Evolutionary conservation across 1,284 basidiomycete genomes (phyloP).

Genomic region (Ustilago curta): DNA sequence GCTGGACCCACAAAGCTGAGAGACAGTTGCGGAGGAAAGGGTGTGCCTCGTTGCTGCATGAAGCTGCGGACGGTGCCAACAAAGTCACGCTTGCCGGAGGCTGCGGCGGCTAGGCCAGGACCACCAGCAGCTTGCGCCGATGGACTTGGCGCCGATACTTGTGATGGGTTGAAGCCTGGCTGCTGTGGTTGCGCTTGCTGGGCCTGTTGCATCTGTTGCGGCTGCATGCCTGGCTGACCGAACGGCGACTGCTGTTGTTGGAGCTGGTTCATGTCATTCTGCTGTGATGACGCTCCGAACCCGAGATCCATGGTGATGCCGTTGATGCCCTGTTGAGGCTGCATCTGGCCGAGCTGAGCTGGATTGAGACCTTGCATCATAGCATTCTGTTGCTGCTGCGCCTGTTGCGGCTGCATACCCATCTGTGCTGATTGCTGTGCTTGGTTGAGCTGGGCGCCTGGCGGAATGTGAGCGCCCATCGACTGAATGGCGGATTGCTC

Average conservation of each 20-base stretch:
- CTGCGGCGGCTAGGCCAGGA: constrained; percentile 12
- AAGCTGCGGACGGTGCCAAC: constrained; percentile 59
- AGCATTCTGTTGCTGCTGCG: constrained; percentile 22
- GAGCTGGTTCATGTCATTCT: constrained; percentile 21
- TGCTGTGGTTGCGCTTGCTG: constrained; percentile 37
- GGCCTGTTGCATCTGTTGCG: constrained; percentile 26
- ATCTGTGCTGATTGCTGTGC: constrained; percentile 33
- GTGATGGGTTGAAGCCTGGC: constrained; percentile 28
- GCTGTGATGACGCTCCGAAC: constrained; percentile 22
- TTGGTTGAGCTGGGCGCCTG: constrained; percentile 40
- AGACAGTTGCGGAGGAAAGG: constrained; percentile 47
- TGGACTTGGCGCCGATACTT: constrained; percentile 27
- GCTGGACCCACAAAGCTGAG: constrained; percentile 60
- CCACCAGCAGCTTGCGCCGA: constrained; percentile 19
- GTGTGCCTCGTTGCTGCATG: constrained; percentile 58
- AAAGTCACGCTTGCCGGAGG: constrained; percentile 52
- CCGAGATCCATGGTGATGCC: constrained; percentile 30
- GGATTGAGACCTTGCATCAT: constrained; percentile 34
- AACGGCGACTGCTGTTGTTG: constrained; percentile 23
- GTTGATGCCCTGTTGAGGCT: constrained; percentile 28
- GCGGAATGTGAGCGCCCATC: constrained; percentile 46
- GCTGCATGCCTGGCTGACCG: constrained; percentile 29
- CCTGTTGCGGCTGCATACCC: constrained; percentile 25
- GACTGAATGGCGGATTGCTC: constrained; percentile 43
- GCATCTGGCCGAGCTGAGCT: constrained; percentile 27